Evolutionary conservation across 1,284 basidiomycete genomes (phyloP), one percentile per base, ranked within the genome.

Genomic region (Sparassis latifolia): DNA sequence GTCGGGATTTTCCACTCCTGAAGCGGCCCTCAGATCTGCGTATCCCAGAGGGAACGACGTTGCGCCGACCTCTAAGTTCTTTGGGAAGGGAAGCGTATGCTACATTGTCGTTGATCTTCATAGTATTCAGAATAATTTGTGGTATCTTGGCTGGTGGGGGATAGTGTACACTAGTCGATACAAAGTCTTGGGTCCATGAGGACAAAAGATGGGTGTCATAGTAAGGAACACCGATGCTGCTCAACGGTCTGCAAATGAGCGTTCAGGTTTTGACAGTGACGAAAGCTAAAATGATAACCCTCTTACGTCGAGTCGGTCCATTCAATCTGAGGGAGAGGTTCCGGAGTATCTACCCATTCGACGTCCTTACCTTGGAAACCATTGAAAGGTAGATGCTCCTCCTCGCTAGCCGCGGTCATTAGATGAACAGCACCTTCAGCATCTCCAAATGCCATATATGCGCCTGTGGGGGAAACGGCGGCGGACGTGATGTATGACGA

Each of bases 371-470:
- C 89, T 53, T 89, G 84, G 63, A 89, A 95, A 0, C 92, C 89
- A 62, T 95, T 97, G 70, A 96, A 89, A 2, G 88, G 89, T 5
- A 82, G 67, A 49, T 68, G 68, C 3, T 79, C 79, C n/a, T 82
- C 83, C 47, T 84, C 82, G 32, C 79, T 73, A 33, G 81, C 82
- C 50, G 84, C 84, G 3, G 91, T 88, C 73, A 95, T 78, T 12
- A 99, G 71, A 66, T 97, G 91, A 4, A 98, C 79, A 7, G 77
- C 75, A 5, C 95, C 94, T 48, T 93, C 87, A 0, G 85, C 86
- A 60, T 97, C 95, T 2, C 92, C 94, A 58, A 97, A 95, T 0
- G 92, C 94, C 61, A 99, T 76, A 61, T 93, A 97, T 45, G 91
- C 86, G 28, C 91, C 92, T 1, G 86, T 87, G 2, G 91, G 84